These are phyloP conservation scores for Russula brevipes DNA, from an alignment of 768 basidiomycete species.

Conservation along the genomic window DNA sequence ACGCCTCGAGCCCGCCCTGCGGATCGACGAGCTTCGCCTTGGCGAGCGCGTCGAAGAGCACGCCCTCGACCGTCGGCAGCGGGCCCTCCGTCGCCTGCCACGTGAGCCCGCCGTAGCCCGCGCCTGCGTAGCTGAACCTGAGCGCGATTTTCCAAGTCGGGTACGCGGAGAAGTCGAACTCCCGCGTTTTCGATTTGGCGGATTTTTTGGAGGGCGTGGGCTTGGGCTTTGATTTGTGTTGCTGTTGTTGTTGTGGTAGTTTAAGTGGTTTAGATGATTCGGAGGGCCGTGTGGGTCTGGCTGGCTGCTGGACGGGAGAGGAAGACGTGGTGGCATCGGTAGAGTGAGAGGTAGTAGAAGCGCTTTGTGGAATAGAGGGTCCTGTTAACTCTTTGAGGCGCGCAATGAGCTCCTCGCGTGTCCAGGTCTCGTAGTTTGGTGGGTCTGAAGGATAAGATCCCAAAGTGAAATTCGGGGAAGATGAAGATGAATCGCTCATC, in stretches of 20 bases:
- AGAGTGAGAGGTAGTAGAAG: neutral
- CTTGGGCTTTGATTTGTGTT: constrained; percentile 5
- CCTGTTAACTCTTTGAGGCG: constrained; percentile 42
- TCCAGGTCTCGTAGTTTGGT: constrained; percentile 48
- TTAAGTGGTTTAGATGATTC: too few relatives aligned
- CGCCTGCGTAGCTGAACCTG: constrained; percentile 88
- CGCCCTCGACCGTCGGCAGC: constrained; percentile 86
- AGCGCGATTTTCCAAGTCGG: constrained; percentile 88
- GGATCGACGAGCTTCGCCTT: constrained; percentile 74
- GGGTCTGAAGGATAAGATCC: neutral
- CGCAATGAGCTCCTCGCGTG: constrained; percentile 66
- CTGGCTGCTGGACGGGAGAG: too few relatives aligned
- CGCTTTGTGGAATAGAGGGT: constrained; percentile 33
- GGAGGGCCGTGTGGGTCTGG: too few relatives aligned
- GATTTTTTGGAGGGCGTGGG: constrained; percentile 9
- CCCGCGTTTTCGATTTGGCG: constrained; percentile 15
- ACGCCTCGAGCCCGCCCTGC: constrained; percentile 71
- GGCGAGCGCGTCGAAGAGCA: constrained; percentile 73
- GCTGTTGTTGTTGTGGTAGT: too few relatives aligned
- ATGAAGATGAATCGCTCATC: neutral
- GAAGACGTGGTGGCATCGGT: too few relatives aligned
- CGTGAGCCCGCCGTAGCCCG: constrained; percentile 88
- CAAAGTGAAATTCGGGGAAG: neutral
- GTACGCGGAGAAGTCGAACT: constrained; percentile 62
- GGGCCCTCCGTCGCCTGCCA: constrained; percentile 67